A percentile compares a stretch with the other conserved stretches of the same genome.
Conservation (phyloP, 73 alveolate genomes). For the Paramecium octaurelia region DNA sequence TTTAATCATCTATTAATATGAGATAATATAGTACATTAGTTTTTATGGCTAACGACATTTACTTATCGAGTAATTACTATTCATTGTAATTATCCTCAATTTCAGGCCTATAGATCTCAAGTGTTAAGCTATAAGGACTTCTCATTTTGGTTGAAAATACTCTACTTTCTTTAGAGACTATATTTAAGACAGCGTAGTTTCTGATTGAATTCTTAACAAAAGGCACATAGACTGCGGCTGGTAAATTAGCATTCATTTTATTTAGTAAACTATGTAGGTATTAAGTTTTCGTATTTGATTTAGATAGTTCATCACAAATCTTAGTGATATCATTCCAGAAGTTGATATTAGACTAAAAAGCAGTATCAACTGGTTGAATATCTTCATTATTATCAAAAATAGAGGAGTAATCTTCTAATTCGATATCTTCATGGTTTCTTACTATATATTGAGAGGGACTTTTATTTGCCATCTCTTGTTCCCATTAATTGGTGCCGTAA, state of each 20-base stretch:
- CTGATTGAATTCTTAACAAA: conserved; percentile 61
- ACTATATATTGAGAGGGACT: background rate
- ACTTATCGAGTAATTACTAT: background rate
- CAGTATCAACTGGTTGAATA: background rate
- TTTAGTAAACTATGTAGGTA: background rate
- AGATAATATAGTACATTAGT: background rate
- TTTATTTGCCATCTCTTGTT: background rate
- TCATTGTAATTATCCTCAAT: conserved; percentile 47
- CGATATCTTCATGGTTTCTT: background rate
- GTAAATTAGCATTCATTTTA: conserved; percentile 63
- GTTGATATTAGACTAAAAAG: background rate
- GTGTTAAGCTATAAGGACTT: conserved; percentile 68
- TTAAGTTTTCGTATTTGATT: background rate
- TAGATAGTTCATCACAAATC: conserved; percentile 17
- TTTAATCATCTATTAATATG: background rate
- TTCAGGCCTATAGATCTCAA: conserved; percentile 70
- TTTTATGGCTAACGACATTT: background rate
- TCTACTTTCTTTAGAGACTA: conserved; percentile 65
- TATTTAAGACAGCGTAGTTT: conserved; percentile 63
- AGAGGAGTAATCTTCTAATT: background rate
- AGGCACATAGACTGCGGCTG: conserved; percentile 74
- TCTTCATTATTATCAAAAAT: background rate
- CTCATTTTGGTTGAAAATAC: conserved; percentile 68
- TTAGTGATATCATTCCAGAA: conserved; percentile 17
- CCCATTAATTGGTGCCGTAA: conserved; percentile 34